These are phyloP conservation scores for Naegleria lovaniensis DNA, from an alignment of 208 protist species.

Conservation along the genomic window DNA sequence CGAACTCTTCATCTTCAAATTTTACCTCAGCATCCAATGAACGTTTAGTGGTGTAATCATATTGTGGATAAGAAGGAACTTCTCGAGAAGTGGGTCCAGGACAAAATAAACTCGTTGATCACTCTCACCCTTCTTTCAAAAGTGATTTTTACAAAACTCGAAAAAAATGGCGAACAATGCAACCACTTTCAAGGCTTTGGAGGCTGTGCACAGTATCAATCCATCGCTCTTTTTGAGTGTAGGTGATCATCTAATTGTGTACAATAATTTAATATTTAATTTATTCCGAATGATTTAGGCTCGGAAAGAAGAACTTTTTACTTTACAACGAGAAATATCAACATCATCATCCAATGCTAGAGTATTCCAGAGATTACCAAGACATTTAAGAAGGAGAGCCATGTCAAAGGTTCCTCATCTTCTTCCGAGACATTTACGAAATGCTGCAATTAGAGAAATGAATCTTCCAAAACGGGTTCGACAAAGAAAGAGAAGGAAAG, in stretches of 20 bases:
- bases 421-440: not conserved
- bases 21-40: too few species aligned
- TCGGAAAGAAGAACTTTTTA: not conserved
- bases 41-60: too few species aligned
- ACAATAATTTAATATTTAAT: too few species aligned
- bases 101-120: too few species aligned
- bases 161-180: not conserved
- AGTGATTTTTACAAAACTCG: not conserved
- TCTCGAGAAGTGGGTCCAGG: too few species aligned
- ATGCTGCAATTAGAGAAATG: slow-evolving; percentile 16
- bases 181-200: not conserved
- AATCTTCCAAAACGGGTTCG: not conserved
- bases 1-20: too few species aligned
- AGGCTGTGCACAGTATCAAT: not conserved
- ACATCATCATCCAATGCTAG: not conserved
- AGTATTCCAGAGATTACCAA: slow-evolving; percentile 16
- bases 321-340: not conserved
- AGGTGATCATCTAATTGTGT: not conserved
- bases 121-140: too few species aligned
- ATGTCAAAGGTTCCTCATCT: slow-evolving; percentile 1
- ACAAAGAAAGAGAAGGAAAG: slow-evolving; percentile 23
- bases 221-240: not conserved
- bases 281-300: not conserved
- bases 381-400: not conserved
- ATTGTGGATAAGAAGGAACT: not conserved